These are phyloP conservation scores for Vigna hirtella DNA, from an alignment of 306 rosid species.

Conservation along the genomic window DNA sequence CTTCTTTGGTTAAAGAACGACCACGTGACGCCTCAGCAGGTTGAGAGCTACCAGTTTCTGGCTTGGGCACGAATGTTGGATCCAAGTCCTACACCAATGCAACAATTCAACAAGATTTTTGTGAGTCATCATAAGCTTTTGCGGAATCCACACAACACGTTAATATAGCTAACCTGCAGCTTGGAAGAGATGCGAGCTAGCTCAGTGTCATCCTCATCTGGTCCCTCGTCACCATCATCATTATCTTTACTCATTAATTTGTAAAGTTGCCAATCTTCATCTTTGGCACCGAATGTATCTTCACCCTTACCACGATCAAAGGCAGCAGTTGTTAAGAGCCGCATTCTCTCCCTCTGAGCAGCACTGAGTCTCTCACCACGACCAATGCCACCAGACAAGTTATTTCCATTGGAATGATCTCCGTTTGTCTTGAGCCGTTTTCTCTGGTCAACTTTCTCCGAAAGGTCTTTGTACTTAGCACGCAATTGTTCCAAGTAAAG, in stretches of 20 bases:
- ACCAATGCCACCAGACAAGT: constrained; percentile 48
- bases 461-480: constrained; percentile 74
- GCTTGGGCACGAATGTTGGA: constrained; percentile 81
- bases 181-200: constrained; percentile 72
- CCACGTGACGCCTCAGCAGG: constrained; percentile 61
- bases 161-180: constrained; percentile 70
- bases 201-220: constrained; percentile 74
- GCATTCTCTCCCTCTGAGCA: constrained; percentile 98
- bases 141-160: background rate
- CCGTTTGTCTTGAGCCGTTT: constrained; percentile 56
- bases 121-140: background rate
- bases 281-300: constrained; percentile 75
- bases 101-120: constrained; percentile 25
- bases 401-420: constrained; percentile 49
- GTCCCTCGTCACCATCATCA: constrained; percentile 71
- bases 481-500: constrained; percentile 81
- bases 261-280: constrained; percentile 98
- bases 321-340: constrained; percentile 96
- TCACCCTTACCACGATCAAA: constrained; percentile 97
- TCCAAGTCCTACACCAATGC: constrained; percentile 70
- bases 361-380: constrained; percentile 96
- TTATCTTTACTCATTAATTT: constrained; percentile 61
- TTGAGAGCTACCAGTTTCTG: constrained; percentile 64
- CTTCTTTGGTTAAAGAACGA: constrained; percentile 80
- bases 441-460: constrained; percentile 57